phyloP scores from a whole-genome alignment of 177 flowering plant species.

The Vitis hybrid region DNA sequence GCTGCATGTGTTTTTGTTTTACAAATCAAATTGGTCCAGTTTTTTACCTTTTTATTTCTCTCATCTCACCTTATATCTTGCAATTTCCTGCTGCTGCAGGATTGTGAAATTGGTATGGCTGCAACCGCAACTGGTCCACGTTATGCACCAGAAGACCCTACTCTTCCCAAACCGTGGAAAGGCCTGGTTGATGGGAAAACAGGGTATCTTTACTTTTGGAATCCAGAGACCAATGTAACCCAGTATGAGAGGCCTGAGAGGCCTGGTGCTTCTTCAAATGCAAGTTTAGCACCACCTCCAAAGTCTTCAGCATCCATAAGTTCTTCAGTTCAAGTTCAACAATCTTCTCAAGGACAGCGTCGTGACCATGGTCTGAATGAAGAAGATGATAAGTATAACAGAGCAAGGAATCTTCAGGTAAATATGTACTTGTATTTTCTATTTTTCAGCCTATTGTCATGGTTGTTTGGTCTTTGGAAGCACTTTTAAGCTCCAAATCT shows the following conservation, averaged over 20 bases:
- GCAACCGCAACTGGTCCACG: slow-evolving; percentile 63
- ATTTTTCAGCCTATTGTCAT: no score
- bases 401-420: slow-evolving; percentile 31
- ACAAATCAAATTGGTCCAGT: neutral
- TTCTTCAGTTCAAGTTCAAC: slow-evolving; percentile 61
- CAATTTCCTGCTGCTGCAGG: neutral
- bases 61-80: neutral
- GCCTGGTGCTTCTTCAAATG: no score
- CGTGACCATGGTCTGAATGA: slow-evolving; percentile 22
- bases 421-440: no score
- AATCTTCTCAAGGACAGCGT: slow-evolving; percentile 38
- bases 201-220: slow-evolving; percentile 88
- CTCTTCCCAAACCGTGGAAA: slow-evolving; percentile 93
- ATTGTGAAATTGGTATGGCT: slow-evolving; percentile 38
- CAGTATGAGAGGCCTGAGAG: slow-evolving; percentile 91
- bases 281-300: slow-evolving; percentile 20
- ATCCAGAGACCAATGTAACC: slow-evolving; percentile 86
- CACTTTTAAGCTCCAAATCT: no score
- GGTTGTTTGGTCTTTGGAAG: no score
- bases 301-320: slow-evolving; percentile 42
- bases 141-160: slow-evolving; percentile 86
- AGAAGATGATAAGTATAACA: slow-evolving; percentile 41
- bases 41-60: neutral
- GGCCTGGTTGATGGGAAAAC: slow-evolving; percentile 88
- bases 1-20: neutral